These are phyloP conservation scores for Xerocomus brunneocitrinus DNA, from an alignment of 768 basidiomycete species.

Conservation along the genomic window DNA sequence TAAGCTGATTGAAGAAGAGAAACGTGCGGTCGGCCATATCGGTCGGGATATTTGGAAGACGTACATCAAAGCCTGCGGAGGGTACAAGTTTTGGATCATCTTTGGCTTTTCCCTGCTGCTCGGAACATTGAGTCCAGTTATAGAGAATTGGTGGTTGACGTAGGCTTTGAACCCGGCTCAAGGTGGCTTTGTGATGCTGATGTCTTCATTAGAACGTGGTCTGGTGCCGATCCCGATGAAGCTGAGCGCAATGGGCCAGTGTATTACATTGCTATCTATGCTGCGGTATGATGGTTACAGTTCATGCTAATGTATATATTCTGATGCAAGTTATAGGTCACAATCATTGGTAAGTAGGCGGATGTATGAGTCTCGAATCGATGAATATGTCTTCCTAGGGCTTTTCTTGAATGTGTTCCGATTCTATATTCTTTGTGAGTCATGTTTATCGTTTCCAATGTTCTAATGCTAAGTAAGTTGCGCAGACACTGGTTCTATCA, in stretches of 20 bases:
- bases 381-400: conserved; percentile 34
- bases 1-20: conserved; percentile 83
- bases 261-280: conserved; percentile 58
- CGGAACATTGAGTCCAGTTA: conserved; percentile 59
- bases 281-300: conserved; percentile 38
- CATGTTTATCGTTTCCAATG: background rate
- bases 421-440: conserved; percentile 69
- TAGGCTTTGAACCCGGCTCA: conserved; percentile 18
- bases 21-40: conserved; percentile 71
- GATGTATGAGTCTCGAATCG: background rate
- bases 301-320: conserved; percentile 2
- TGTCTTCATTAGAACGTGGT: conserved; percentile 47
- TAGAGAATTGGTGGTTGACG: conserved; percentile 71
- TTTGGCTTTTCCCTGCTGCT: conserved; percentile 51
- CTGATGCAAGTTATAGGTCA: conserved; percentile 32
- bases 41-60: conserved; percentile 59
- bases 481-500: conserved; percentile 71
- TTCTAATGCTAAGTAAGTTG: conserved; percentile 3
- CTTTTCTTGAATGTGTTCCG: conserved; percentile 55
- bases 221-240: conserved; percentile 41
- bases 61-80: conserved; percentile 51
- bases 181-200: conserved; percentile 20
- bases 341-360: conserved; percentile 29
- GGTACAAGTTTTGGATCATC: conserved; percentile 49
- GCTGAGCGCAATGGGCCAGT: conserved; percentile 40